These are phyloP conservation scores for Eucalyptus lansdowneana DNA, from an alignment of 345 rosid genomes.

Conservation along the genomic window DNA sequence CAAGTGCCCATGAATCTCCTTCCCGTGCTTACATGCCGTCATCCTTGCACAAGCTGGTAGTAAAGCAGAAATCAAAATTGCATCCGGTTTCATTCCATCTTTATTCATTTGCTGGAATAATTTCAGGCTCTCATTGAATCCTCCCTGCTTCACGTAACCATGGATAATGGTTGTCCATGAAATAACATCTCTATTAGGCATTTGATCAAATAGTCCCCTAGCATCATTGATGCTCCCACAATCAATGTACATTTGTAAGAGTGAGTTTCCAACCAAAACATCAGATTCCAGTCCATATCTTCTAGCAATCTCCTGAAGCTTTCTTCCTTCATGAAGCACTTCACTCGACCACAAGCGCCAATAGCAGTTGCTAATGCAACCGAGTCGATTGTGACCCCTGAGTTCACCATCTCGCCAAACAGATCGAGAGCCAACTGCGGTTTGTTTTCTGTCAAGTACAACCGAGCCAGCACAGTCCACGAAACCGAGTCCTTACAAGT, in stretches of 20 bases:
- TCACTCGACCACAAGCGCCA: conserved; percentile 20
- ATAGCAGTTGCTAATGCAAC: conserved; percentile 26
- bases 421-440: conserved; percentile 17
- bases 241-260: conserved; percentile 32
- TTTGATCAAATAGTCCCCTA: conserved; percentile 11
- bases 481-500: conserved; percentile 18
- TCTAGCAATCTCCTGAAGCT: conserved; percentile 16
- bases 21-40: conserved; percentile 31
- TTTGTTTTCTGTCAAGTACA: conserved; percentile 17
- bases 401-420: conserved; percentile 20
- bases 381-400: conserved; percentile 9
- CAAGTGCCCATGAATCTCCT: conserved; percentile 33
- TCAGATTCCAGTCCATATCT: conserved; percentile 26
- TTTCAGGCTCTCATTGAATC: conserved; percentile 32
- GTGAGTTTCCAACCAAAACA: conserved; percentile 30
- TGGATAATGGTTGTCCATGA: conserved; percentile 35
- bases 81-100: conserved; percentile 22
- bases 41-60: conserved; percentile 46
- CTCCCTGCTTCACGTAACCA: conserved; percentile 27
- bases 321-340: conserved; percentile 24
- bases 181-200: conserved; percentile 32
- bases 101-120: conserved; percentile 26
- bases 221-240: conserved; percentile 21
- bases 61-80: conserved; percentile 15
- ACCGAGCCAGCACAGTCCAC: conserved; percentile 26